phyloP scores from a whole-genome alignment of 148 eudicot species.

The Dianthus caryophyllus region DNA sequence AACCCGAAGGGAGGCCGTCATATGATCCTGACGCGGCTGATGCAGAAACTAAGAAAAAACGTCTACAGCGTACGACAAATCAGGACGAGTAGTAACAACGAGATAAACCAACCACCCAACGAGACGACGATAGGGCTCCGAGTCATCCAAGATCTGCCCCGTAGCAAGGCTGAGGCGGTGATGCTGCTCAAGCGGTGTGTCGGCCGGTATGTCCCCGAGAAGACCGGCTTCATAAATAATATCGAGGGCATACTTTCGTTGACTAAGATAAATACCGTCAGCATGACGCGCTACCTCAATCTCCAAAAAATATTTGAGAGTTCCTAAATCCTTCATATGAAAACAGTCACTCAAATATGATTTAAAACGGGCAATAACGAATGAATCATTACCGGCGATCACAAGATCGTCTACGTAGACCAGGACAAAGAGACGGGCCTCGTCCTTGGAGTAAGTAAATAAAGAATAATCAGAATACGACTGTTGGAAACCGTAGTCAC shows the following conservation, averaged over 20 bases:
- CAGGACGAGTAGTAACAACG: neutral
- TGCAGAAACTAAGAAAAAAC: conserved; percentile 12
- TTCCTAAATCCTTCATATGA: neutral
- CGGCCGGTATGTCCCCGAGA: neutral
- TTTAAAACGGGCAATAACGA: too few relatives aligned
- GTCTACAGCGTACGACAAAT: neutral
- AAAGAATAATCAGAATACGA: too few relatives aligned
- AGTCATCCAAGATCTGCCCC: neutral
- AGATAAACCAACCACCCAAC: neutral
- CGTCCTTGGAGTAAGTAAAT: too few relatives aligned
- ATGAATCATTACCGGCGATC: neutral
- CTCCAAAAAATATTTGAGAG: too few relatives aligned
- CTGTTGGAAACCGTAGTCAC: too few relatives aligned
- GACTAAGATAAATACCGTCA: too few relatives aligned
- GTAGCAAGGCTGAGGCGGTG: neutral
- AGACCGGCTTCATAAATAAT: neutral
- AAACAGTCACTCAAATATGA: neutral
- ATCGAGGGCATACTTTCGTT: too few relatives aligned
- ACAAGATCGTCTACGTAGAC: neutral
- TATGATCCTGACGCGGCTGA: neutral
- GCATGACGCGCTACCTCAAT: too few relatives aligned
- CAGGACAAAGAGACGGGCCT: too few relatives aligned
- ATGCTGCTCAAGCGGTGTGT: neutral
- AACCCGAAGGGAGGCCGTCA: neutral
- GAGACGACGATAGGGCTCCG: neutral